Percentiles rank a stretch among this genome's conserved stretches.
These are phyloP conservation scores for Candida tropicalis DNA, from an alignment of 1,139 yeast species.

Conservation along the genomic window DNA sequence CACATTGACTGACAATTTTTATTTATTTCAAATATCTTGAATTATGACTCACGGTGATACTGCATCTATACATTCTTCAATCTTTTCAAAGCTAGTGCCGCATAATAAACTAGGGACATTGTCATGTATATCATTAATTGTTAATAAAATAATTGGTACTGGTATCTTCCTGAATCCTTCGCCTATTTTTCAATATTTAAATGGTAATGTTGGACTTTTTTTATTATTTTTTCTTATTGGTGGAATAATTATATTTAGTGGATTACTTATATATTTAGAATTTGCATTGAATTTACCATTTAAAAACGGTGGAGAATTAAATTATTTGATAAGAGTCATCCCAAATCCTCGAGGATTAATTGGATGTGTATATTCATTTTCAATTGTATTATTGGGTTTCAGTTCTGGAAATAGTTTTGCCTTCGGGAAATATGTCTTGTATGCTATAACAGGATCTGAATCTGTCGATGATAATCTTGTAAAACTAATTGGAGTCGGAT, in stretches of 20 bases:
- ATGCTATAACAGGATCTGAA: constrained; percentile 31
- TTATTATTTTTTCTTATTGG: constrained; percentile 46
- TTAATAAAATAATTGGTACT: constrained; percentile 55
- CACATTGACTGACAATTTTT: background rate
- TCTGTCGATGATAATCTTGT: constrained; percentile 29
- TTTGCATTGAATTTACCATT: constrained; percentile 50
- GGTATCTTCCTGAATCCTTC: constrained; percentile 55
- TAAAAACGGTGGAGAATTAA: constrained; percentile 53
- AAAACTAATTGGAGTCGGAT: constrained; percentile 47
- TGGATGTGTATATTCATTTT: constrained; percentile 50
- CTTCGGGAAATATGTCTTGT: constrained; percentile 50
- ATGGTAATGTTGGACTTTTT: constrained; percentile 46
- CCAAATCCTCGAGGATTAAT: constrained; percentile 36
- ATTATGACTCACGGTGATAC: constrained; percentile 6
- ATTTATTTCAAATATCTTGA: background rate
- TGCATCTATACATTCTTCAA: constrained; percentile 11
- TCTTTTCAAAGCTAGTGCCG: constrained; percentile 6
- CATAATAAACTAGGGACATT: constrained; percentile 21
- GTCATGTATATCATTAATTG: constrained; percentile 39
- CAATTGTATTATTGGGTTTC: constrained; percentile 50
- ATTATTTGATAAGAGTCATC: constrained; percentile 48
- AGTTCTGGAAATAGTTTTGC: constrained; percentile 56
- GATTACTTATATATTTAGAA: constrained; percentile 48
- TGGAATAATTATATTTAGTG: constrained; percentile 49
- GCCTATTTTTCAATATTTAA: constrained; percentile 44